Conservation (phyloP, 495 filamentous ascomycete genomes). For the Chaetomium fimeti region DNA sequence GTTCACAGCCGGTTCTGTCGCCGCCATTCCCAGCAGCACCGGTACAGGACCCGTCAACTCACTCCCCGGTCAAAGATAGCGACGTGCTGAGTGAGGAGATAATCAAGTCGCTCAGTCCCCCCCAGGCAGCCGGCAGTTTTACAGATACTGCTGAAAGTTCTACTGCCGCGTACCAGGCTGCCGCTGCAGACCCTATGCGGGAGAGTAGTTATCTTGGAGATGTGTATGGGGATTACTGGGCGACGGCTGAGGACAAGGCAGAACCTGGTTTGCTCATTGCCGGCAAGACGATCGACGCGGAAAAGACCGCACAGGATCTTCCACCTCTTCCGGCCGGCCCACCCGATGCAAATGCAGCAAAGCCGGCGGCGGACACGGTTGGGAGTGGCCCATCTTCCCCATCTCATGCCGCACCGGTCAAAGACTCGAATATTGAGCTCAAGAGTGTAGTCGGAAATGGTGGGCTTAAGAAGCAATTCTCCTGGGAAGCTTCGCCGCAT, state of each 20-base stretch:
- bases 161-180: slow-evolving; percentile 29
- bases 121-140: slow-evolving; percentile 18
- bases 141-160: slow-evolving; percentile 13
- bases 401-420: background rate
- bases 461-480: slow-evolving; percentile 45
- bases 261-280: slow-evolving; percentile 3
- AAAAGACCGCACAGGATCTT: background rate
- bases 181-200: slow-evolving; percentile 30
- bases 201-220: slow-evolving; percentile 49
- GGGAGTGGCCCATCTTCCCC: background rate
- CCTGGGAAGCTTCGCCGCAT: slow-evolving; percentile 47
- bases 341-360: background rate
- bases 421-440: background rate
- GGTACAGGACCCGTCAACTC: slow-evolving; percentile 54
- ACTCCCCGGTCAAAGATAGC: slow-evolving; percentile 65
- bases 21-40: slow-evolving; percentile 51
- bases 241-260: slow-evolving; percentile 31
- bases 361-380: background rate
- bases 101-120: slow-evolving; percentile 67
- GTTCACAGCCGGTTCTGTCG: slow-evolving; percentile 28
- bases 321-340: background rate
- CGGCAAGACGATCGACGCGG: slow-evolving; percentile 4
- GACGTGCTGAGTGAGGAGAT: slow-evolving; percentile 80
- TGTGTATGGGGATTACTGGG: slow-evolving; percentile 49
- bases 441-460: background rate